Conservation (phyloP, 306 rosid genomes). For the Cicer chorassanicum region DNA sequence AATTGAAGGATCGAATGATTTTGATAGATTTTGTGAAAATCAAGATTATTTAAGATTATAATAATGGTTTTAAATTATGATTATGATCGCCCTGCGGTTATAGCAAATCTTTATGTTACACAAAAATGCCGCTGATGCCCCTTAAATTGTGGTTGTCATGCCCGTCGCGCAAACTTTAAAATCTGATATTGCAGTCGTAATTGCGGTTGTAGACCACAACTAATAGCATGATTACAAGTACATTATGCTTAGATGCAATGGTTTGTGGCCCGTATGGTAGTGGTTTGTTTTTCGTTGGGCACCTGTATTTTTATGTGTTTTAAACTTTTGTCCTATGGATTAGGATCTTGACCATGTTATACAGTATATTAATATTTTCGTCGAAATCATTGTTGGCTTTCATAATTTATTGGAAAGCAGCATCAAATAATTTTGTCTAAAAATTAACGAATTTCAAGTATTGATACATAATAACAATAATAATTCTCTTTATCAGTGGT, state of each 20-base stretch:
- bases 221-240: no score
- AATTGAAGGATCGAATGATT: neutral
- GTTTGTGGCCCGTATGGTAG: neutral
- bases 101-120: no score
- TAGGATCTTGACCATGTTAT: constrained; percentile 49
- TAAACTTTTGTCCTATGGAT: constrained; percentile 5
- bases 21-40: neutral
- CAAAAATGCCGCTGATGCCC: no score
- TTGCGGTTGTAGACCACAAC: no score
- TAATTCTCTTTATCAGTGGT: no score
- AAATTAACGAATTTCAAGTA: neutral
- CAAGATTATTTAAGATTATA: neutral
- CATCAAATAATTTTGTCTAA: neutral
- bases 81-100: no score
- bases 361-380: neutral
- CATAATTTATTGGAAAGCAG: neutral
- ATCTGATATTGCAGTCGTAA: no score
- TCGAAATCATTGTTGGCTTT: neutral
- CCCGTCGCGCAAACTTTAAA: no score
- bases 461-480: neutral
- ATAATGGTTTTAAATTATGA: no score
- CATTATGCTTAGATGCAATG: neutral
- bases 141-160: no score
- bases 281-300: neutral
- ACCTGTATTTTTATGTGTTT: neutral